Percentiles rank a stretch among this genome's conserved stretches.
These are phyloP conservation scores for Vaccinium darrowii DNA, from an alignment of 148 eudicot species.

Conservation along the genomic window DNA sequence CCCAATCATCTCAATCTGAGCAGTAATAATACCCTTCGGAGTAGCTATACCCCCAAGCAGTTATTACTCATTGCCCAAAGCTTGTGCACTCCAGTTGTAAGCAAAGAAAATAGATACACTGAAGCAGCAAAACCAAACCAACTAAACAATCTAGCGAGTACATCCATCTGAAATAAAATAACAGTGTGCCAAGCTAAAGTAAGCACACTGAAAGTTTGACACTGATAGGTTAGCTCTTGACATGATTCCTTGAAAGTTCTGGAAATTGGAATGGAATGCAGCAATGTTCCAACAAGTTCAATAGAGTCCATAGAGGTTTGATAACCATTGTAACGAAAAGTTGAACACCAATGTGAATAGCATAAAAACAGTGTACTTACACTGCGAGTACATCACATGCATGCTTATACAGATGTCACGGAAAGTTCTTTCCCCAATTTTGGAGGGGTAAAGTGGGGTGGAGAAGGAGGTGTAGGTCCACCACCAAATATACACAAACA, in stretches of 20 bases:
- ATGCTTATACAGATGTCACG: not conserved
- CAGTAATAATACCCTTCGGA: not conserved
- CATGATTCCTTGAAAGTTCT: not conserved
- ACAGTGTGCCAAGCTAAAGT: not conserved
- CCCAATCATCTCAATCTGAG: not conserved
- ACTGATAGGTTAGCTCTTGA: not conserved
- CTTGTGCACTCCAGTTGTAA: not conserved
- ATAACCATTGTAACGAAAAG: not conserved
- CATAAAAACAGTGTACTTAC: not conserved
- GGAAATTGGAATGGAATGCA: conserved; percentile 1
- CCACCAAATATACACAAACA: not conserved
- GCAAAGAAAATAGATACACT: not conserved
- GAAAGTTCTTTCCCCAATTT: not conserved
- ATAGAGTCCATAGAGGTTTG: not conserved
- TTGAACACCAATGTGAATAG: not conserved
- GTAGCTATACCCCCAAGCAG: not conserved
- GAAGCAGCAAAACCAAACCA: not conserved
- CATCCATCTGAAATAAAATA: not conserved
- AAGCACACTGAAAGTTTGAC: not conserved
- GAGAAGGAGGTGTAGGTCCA: not conserved
- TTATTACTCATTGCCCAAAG: not conserved
- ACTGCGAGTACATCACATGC: conserved; percentile 1
- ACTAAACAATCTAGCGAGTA: not conserved
- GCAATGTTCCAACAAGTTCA: not conserved
- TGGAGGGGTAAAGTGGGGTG: not conserved